A percentile compares a stretch with the other conserved stretches of the same genome.
Conservation (phyloP, 1,284 basidiomycete species). For the Stereum hirsutum region DNA sequence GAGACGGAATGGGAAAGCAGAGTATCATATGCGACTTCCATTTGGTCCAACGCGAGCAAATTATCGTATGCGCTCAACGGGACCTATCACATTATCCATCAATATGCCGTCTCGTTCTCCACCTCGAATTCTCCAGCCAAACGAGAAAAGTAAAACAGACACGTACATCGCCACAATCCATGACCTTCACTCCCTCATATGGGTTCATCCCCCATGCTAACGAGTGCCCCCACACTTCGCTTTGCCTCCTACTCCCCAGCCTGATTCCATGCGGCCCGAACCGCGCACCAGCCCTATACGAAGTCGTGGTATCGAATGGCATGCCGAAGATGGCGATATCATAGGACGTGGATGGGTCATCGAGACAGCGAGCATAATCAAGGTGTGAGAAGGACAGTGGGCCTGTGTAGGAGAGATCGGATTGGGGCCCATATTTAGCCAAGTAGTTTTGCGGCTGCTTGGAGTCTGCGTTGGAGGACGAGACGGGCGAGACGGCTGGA, state of each 20-base stretch:
- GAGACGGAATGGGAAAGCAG: slow-evolving; percentile 41
- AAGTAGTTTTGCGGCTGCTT: slow-evolving; percentile 34
- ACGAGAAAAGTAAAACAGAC: neutral
- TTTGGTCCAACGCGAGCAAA: slow-evolving; percentile 67
- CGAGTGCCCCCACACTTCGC: slow-evolving; percentile 46
- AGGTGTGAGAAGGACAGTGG: slow-evolving; percentile 71
- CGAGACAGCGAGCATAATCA: slow-evolving; percentile 62
- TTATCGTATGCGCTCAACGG: slow-evolving; percentile 69
- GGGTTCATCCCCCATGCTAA: slow-evolving; percentile 64
- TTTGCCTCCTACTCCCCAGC: slow-evolving; percentile 63
- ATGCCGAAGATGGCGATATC: slow-evolving; percentile 75
- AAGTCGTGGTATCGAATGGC: slow-evolving; percentile 72
- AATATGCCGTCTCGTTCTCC: neutral
- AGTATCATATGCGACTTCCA: slow-evolving; percentile 69
- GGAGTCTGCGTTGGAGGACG: neutral
- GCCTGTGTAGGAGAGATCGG: slow-evolving; percentile 62
- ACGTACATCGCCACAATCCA: slow-evolving; percentile 77
- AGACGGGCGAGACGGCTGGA: no score
- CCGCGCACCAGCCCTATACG: slow-evolving; percentile 67
- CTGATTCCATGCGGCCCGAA: slow-evolving; percentile 80
- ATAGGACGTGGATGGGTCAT: slow-evolving; percentile 43
- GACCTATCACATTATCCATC: no score
- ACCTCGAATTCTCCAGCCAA: neutral
- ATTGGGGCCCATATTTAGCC: slow-evolving; percentile 63
- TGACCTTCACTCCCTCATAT: slow-evolving; percentile 47